Base-by-base conservation (phyloP, 176 grass and related monocot species). In the Oropetium thomaeum region DNA sequence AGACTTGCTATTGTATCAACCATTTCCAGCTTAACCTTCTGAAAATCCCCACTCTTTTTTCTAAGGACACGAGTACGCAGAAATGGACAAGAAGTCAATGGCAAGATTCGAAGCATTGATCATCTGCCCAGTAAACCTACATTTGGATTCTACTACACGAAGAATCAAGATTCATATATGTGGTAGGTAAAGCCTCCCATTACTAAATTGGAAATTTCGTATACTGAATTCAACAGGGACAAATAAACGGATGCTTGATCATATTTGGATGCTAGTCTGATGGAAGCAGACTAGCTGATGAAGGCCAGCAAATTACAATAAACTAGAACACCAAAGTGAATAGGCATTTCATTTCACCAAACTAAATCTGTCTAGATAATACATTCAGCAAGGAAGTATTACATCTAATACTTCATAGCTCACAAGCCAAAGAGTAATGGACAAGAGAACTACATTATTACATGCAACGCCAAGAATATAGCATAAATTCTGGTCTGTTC, bases 121-220 rank as follows among this genome's bases (percentile, higher is more conserved):
- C 42, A 43, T 69, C 31, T 64, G 30, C 71, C 29, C 57, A 67
- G 38, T 55, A 77, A 73, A 44, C 83, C 79, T 87, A 81, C 81
- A 84, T 48, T 90, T 90, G 84, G 89, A 78, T 73, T 61, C 27
- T 23, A 11, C 61, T 13, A 60, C 0, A 57, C 5, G 40, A 27
- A 59, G 59, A 67, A 52, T 78, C 73, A 27, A 59, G 59, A 67
- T 43, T 78, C 73, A 63, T 75, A 23, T 76, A 66, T 20, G 59
- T 63, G 53, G 66, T 43, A 78, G 80, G 67, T 81, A 22, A 77
- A 65, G 8, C 51, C 10, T 37, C 35, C 35, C 35, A 37, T 37
- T 37, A 37, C 35, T n/a, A 37, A 37, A 37, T 37, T 7, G 7
- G 35, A 37, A 37, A 37, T 37, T 37, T 37, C 35, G 35, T 5